Conservation (phyloP, 306 rosid genomes). For the Casuarina cunninghamiana region DNA sequence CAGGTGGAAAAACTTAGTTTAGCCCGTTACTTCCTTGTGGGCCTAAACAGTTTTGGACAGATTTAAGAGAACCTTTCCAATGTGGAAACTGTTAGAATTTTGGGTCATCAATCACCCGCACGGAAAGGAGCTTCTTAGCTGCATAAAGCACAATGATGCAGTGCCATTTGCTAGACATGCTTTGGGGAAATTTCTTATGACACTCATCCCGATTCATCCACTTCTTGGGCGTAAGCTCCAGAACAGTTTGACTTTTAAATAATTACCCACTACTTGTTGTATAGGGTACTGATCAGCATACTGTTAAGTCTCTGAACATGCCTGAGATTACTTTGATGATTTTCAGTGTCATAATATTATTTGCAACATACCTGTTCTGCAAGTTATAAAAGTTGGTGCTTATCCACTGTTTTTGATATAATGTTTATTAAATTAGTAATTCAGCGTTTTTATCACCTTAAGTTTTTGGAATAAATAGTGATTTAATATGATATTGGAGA, state of each 20-base stretch:
- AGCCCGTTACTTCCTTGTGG: background rate
- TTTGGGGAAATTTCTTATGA: background rate
- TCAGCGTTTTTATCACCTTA: no score
- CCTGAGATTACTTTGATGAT: constrained; percentile 4
- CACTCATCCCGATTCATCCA: background rate
- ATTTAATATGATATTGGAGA: no score
- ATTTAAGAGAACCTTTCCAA: constrained; percentile 1
- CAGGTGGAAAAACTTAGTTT: background rate
- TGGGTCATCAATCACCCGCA: no score
- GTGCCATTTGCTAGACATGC: background rate
- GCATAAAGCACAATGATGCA: background rate
- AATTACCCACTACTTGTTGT: background rate
- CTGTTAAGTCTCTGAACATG: background rate
- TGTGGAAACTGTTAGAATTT: background rate
- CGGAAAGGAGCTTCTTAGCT: background rate
- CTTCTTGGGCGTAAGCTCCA: background rate
- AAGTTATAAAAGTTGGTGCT: background rate
- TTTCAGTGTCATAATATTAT: background rate
- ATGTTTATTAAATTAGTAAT: no score
- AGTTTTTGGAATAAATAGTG: no score
- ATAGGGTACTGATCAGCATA: background rate
- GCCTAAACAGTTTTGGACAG: background rate
- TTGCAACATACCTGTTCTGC: background rate
- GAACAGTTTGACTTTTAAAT: background rate
- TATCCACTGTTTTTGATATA: background rate